phyloP scores from a whole-genome alignment of 768 basidiomycete genomes.

The Russula ochroleuca region DNA sequence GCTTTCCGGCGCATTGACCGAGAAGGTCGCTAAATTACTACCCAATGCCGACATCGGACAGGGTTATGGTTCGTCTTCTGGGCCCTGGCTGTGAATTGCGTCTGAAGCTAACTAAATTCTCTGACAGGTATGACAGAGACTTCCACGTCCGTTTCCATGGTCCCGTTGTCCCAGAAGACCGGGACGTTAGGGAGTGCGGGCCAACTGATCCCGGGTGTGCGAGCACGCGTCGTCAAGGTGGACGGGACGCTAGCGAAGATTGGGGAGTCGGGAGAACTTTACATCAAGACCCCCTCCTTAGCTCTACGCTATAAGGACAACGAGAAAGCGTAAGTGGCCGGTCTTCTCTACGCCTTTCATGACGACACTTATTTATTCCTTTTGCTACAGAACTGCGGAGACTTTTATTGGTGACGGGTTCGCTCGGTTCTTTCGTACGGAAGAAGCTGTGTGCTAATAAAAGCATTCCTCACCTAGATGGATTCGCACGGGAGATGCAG shows the following conservation, averaged over 20 bases:
- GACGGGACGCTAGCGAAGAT: slow-evolving; percentile 52
- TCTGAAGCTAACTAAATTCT: background rate
- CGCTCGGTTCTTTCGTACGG: slow-evolving; percentile 16
- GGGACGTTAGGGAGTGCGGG: slow-evolving; percentile 50
- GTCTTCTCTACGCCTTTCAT: background rate
- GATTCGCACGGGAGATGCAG: slow-evolving; percentile 68
- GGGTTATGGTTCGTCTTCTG: slow-evolving; percentile 45
- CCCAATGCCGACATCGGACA: slow-evolving; percentile 57
- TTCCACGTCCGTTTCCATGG: slow-evolving; percentile 49
- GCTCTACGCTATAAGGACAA: slow-evolving; percentile 50
- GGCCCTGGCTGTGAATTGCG: background rate
- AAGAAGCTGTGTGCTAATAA: background rate
- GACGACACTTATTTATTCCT: background rate
- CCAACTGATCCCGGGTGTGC: slow-evolving; percentile 46
- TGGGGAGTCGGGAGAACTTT: slow-evolving; percentile 57
- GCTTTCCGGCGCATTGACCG: slow-evolving; percentile 34
- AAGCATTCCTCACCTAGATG: slow-evolving; percentile 40
- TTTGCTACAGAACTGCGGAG: slow-evolving; percentile 51
- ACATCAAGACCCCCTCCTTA: slow-evolving; percentile 41
- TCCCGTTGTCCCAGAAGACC: slow-evolving; percentile 43
- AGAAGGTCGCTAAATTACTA: slow-evolving; percentile 45
- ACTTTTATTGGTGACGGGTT: slow-evolving; percentile 68
- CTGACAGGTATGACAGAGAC: slow-evolving; percentile 65
- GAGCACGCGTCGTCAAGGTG: slow-evolving; percentile 48
- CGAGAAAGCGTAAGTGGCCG: slow-evolving; percentile 48